phyloP scores from a whole-genome alignment of 495 filamentous ascomycete genomes.

The Trichoderma asperelloides region DNA sequence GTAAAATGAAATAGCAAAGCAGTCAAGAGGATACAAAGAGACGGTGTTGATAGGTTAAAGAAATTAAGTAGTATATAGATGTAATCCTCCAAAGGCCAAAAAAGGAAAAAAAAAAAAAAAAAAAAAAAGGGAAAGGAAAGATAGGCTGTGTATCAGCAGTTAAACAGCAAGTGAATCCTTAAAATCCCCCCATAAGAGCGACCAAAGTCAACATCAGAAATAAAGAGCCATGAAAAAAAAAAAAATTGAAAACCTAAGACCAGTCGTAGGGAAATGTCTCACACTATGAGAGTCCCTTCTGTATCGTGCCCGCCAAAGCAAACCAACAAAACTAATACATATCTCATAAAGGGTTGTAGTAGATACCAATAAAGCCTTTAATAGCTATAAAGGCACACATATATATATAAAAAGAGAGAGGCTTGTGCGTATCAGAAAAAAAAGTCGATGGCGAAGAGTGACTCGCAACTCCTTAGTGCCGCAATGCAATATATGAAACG shows the following conservation, averaged over 20 bases:
- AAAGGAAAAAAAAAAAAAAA: not conserved
- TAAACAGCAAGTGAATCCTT: not conserved
- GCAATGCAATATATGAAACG: slow-evolving; percentile 9
- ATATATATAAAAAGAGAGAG: not conserved
- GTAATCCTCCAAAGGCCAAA: not conserved
- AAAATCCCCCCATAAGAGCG: not conserved
- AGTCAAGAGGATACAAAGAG: not conserved
- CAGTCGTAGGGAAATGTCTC: not conserved
- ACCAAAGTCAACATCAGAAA: slow-evolving; percentile 9
- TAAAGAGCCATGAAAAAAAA: slow-evolving; percentile 13
- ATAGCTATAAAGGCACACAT: slow-evolving; percentile 9
- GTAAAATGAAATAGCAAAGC: slow-evolving; percentile 9
- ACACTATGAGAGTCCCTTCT: not conserved
- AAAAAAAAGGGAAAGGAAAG: not conserved
- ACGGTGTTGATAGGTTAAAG: not conserved
- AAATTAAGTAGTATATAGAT: not conserved
- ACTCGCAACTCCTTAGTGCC: not conserved
- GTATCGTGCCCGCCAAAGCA: slow-evolving; percentile 7
- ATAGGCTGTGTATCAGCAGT: not conserved
- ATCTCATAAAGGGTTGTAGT: slow-evolving; percentile 14
- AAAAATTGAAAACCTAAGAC: not conserved
- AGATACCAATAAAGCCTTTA: slow-evolving; percentile 10
- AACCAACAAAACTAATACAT: slow-evolving; percentile 14
- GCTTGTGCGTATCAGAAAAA: not conserved
- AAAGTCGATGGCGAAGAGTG: slow-evolving; percentile 13